Conservation (phyloP, 495 filamentous ascomycete genomes). For the Letharia columbiana region DNA sequence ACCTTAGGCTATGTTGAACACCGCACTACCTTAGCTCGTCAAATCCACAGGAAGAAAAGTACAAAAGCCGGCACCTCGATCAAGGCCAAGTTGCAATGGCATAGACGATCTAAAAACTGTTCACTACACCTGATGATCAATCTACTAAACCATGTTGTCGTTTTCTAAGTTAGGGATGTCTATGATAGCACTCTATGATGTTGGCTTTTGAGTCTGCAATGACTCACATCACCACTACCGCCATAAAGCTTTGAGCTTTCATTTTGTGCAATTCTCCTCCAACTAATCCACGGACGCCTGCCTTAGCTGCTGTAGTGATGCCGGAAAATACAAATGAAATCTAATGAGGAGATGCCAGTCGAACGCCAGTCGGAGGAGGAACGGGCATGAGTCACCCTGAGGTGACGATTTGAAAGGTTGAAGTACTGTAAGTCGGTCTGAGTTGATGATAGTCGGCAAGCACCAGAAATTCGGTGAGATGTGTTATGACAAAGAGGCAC, state of each 20-base stretch:
- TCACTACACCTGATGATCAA: not conserved
- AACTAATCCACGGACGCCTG: not conserved
- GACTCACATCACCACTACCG: not conserved
- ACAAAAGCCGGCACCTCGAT: not conserved
- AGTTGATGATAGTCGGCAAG: not conserved
- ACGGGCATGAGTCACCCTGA: conserved; percentile 3
- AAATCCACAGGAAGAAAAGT: not conserved
- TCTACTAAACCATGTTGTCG: not conserved
- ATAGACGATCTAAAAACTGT: not conserved
- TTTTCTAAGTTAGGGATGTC: conserved; percentile 11
- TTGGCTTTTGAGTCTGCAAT: conserved; percentile 7
- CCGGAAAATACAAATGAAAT: conserved; percentile 1
- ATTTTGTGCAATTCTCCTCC: not conserved
- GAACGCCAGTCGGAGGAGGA: conserved; percentile 6
- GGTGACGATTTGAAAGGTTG: not conserved
- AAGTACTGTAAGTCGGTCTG: not conserved
- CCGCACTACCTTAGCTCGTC: not conserved
- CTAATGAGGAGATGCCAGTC: conserved; percentile 7
- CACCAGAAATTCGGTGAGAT: not conserved
- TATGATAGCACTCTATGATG: conserved; percentile 15
- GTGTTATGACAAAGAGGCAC: not conserved
- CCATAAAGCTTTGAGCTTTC: not conserved
- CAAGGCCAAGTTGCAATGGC: not conserved
- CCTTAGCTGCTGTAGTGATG: not conserved
- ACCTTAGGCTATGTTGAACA: not conserved